Conservation (phyloP, 495 filamentous ascomycete species). For the Xylaria telfairii region DNA sequence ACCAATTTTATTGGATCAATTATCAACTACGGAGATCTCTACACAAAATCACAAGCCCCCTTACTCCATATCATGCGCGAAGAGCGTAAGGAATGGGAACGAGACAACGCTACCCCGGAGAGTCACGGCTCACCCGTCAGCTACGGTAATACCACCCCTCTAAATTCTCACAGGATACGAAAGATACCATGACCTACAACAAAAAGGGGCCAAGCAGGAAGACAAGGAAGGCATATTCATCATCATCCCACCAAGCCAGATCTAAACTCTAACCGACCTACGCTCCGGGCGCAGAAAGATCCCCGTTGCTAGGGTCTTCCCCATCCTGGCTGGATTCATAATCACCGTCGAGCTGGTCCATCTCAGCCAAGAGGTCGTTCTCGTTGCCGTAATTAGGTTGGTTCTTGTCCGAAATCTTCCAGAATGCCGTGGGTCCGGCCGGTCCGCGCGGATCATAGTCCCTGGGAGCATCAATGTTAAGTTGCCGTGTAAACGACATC, state of each 20-base stretch:
- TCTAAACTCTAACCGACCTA: slow-evolving; percentile 1
- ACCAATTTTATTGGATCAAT: neutral
- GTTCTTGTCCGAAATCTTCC: slow-evolving; percentile 63
- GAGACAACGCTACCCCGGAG: neutral
- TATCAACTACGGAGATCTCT: neutral
- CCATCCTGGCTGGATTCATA: neutral
- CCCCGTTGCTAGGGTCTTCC: neutral
- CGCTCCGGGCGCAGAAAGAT: neutral
- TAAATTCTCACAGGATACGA: neutral
- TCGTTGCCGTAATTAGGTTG: neutral
- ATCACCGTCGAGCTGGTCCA: neutral
- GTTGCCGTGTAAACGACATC: slow-evolving; percentile 2
- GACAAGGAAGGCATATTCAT: neutral
- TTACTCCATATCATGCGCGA: neutral
- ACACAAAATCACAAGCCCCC: neutral
- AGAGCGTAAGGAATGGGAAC: neutral
- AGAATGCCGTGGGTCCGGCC: slow-evolving; percentile 69
- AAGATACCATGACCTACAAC: neutral
- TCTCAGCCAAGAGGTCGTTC: neutral
- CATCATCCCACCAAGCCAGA: neutral
- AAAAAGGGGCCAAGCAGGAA: neutral
- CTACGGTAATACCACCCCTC: neutral
- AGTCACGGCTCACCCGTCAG: neutral
- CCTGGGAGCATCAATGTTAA: slow-evolving; percentile 35
- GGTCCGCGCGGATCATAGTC: slow-evolving; percentile 66